These are phyloP conservation scores for Rhizophora apiculata DNA, from an alignment of 345 rosid genomes.

Conservation along the genomic window DNA sequence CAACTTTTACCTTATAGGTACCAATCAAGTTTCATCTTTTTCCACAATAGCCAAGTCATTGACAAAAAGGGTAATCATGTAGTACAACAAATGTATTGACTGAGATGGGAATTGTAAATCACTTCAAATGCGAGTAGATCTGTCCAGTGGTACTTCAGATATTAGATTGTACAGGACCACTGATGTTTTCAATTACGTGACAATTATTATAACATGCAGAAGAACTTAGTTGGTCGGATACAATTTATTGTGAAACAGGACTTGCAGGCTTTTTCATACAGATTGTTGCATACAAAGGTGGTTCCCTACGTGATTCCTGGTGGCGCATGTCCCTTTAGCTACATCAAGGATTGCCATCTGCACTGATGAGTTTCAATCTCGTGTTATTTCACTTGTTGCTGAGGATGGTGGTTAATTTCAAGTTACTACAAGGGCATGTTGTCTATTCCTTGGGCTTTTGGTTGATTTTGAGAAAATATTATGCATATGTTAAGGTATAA, in stretches of 20 bases:
- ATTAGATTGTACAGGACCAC: not conserved
- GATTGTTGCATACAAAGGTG: not conserved
- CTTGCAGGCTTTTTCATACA: not conserved
- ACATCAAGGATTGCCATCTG: not conserved
- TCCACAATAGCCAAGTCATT: not conserved
- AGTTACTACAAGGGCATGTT: too few relatives aligned
- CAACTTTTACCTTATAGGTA: not conserved
- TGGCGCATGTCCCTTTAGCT: not conserved
- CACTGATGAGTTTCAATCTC: not conserved
- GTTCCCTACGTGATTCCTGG: not conserved
- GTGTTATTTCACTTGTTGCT: not conserved
- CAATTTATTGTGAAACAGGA: not conserved
- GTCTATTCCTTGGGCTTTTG: too few relatives aligned
- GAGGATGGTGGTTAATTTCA: not conserved
- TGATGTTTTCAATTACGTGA: not conserved
- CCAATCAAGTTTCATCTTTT: not conserved
- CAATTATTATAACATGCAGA: constrained; percentile 1
- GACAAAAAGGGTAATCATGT: not conserved
- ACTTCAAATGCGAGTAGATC: not conserved
- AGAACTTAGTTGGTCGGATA: not conserved
- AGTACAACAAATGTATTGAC: too few relatives aligned
- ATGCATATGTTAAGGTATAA: too few relatives aligned
- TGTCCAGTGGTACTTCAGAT: not conserved
- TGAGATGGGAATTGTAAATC: not conserved
- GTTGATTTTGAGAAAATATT: too few relatives aligned